Evolutionary conservation across 2,329 filamentous ascomycete genomes (phyloP).

Genomic region (Calycina herbarum): DNA sequence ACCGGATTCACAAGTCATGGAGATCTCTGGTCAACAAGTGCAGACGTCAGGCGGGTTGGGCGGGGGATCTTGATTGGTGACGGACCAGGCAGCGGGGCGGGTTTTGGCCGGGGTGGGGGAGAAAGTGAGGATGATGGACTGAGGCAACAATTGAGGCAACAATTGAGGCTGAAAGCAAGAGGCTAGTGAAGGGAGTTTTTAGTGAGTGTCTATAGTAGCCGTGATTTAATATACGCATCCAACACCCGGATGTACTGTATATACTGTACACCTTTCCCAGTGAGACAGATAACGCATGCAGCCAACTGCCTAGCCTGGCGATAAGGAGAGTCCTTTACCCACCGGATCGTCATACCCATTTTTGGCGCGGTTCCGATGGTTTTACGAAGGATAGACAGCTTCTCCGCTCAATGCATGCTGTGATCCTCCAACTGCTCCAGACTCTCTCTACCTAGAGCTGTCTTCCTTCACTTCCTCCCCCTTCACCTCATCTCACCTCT

Average conservation of each 20-base stretch:
- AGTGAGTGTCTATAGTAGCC: neutral
- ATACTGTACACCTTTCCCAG: neutral
- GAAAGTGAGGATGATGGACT: neutral
- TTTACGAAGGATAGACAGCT: neutral
- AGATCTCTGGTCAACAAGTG: neutral
- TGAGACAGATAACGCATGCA: neutral
- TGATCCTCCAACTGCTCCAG: too few species aligned
- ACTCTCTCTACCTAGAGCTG: too few species aligned
- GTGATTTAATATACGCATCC: neutral
- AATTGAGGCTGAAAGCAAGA: neutral
- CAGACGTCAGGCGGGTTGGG: neutral
- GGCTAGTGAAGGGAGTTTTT: neutral
- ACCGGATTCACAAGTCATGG: slow-evolving; percentile 5
- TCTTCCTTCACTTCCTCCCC: too few species aligned
- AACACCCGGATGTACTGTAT: neutral
- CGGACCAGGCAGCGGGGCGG: neutral
- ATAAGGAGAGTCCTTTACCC: neutral
- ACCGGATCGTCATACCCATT: neutral
- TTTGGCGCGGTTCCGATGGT: neutral
- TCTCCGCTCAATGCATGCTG: too few species aligned
- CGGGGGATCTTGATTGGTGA: neutral
- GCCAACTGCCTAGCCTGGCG: neutral
- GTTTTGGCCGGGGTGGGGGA: neutral
- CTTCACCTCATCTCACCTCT: neutral
- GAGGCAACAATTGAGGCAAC: neutral